Base-by-base conservation (phyloP, 2,329 filamentous ascomycete species). In the Penicillium sp. region DNA sequence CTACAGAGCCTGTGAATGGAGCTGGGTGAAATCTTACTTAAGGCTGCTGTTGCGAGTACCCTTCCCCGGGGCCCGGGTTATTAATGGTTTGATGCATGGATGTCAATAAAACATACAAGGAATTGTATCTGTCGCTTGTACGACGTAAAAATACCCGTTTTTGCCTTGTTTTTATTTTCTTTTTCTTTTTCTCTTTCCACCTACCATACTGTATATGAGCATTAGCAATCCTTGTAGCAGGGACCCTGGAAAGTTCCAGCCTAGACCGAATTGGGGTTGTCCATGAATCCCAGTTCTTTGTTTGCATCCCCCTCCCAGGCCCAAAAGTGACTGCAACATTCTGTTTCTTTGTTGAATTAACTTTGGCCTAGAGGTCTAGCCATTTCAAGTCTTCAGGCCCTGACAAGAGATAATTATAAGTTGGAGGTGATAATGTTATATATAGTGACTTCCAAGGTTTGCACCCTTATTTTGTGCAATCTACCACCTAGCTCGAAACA, bases 1-100 rank as follows among this genome's bases (percentile, higher is more conserved):
- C 66, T 77, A 41, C 71, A 69, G 56, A 72, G 66, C 45, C 61
- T 75, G 59, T 67, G 63, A 50, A 68, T 34, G 15, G 38, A 25
- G 16, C 40, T 36, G 16, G 25, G 21, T 29, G 47, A 16, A 38
- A 31, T 15, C 11, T n/a, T 13, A 25, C 15, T 41, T 21, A 23
- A 16, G 16, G 33, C 8, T 39, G 19, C 29, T 13, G 31, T 48
- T 48, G 9, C n/a, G 19, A 29, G n/a, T 38, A 23, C 23, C 23
- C 21, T 29, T 23, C 16, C 40, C 5, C 5, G 11, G 16, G 48
- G 11, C 34, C 31, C 16, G 25, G 33, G 21, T 47, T 31, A 53
- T 53, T 53, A 39, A 53, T 47, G 47, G 44, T 31, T 56, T 45
- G 40, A 47, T 57, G 41, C 33, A 31, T 53, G 31, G 25, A 59